Conservation (phyloP, 805 yeast species). For the Myxozyma lipomycoides region DNA sequence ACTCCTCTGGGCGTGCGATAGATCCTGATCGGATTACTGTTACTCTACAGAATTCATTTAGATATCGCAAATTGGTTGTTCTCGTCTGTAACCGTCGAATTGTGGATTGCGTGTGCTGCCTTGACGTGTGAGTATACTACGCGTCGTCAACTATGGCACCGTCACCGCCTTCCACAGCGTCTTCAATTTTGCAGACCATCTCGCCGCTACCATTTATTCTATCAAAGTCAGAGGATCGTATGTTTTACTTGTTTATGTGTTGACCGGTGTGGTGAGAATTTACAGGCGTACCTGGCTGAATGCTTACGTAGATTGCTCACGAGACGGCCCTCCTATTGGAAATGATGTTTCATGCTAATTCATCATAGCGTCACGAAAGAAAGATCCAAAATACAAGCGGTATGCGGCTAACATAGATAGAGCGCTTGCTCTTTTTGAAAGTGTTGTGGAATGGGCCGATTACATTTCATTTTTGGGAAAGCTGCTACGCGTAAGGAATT, state of each 20-base stretch:
- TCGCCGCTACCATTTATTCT: constrained; percentile 26
- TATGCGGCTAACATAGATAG: constrained; percentile 64
- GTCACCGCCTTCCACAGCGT: constrained; percentile 21
- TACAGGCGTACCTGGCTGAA: background rate
- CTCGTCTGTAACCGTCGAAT: no score
- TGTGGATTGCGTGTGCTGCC: no score
- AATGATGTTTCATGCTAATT: background rate
- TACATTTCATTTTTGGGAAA: constrained; percentile 84
- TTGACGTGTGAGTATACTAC: no score
- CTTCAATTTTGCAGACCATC: constrained; percentile 27
- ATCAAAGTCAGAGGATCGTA: constrained; percentile 25
- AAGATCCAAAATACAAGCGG: constrained; percentile 61
- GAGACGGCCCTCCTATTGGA: background rate
- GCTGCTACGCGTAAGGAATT: constrained; percentile 61
- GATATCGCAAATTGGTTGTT: no score
- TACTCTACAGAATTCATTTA: no score
- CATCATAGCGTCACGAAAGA: constrained; percentile 25
- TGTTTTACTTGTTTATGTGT: background rate
- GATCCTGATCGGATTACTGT: no score
- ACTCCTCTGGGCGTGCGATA: no score
- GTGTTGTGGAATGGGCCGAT: constrained; percentile 96
- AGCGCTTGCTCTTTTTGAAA: constrained; percentile 69
- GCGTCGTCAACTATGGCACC: no score
- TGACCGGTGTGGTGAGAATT: background rate
- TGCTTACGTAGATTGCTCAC: background rate